These are phyloP conservation scores for Juglanconis oblonga DNA, from an alignment of 2,329 filamentous ascomycete genomes.

Conservation along the genomic window DNA sequence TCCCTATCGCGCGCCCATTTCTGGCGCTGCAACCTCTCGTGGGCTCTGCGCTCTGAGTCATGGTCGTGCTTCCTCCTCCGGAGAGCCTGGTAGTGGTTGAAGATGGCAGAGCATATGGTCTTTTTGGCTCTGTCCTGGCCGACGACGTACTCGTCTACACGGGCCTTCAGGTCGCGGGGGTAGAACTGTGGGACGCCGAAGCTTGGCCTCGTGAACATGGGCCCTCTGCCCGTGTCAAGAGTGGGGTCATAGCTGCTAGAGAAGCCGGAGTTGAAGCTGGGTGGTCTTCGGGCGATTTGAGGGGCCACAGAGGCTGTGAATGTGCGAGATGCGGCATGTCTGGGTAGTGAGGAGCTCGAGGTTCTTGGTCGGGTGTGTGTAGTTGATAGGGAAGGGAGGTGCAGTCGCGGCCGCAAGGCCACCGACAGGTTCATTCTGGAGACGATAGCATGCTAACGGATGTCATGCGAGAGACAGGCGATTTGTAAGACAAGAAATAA, in stretches of 20 bases:
- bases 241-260: constrained; percentile 58
- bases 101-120: constrained; percentile 86
- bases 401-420: constrained; percentile 18
- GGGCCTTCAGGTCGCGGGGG: constrained; percentile 73
- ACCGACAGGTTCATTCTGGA: constrained; percentile 12
- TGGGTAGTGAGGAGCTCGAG: constrained; percentile 1
- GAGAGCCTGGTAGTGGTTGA: constrained; percentile 93
- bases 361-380: constrained; percentile 8
- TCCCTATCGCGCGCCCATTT: constrained; percentile 67
- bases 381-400: constrained; percentile 14
- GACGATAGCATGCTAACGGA: constrained; percentile 9
- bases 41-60: constrained; percentile 53
- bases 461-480: neutral
- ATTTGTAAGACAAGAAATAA: neutral
- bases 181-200: constrained; percentile 64
- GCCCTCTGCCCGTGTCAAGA: constrained; percentile 49
- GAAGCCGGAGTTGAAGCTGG: constrained; percentile 56
- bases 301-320: constrained; percentile 29
- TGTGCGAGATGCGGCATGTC: constrained; percentile 13
- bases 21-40: constrained; percentile 68
- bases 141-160: constrained; percentile 93
- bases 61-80: constrained; percentile 77
- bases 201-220: constrained; percentile 56
- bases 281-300: constrained; percentile 35
- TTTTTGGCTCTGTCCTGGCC: constrained; percentile 95